Evolutionary conservation across 768 basidiomycete genomes (phyloP).

Genomic region (Boletus eberwhitei): DNA sequence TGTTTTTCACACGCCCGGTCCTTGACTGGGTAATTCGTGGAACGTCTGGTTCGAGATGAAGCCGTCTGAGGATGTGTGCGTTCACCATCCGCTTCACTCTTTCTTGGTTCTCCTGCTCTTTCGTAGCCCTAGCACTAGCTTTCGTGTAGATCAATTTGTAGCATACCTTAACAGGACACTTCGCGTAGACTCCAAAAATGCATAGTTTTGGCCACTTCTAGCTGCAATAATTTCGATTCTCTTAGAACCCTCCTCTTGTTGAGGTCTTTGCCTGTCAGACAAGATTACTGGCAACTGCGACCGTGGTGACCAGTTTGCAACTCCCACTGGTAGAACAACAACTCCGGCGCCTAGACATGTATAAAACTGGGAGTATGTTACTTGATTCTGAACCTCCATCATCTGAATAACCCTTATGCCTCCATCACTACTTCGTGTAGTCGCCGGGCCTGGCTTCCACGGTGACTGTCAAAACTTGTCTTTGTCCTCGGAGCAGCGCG

Average conservation of each 20-base stretch:
- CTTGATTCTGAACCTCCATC: slow-evolving; percentile 13
- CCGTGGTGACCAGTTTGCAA: no score
- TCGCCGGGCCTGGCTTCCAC: neutral
- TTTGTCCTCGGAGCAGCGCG: neutral
- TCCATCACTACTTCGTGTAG: neutral
- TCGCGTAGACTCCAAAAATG: no score
- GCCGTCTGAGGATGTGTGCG: no score
- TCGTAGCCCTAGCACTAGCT: slow-evolving; percentile 21
- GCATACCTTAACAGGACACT: no score
- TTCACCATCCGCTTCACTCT: neutral
- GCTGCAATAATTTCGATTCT: no score
- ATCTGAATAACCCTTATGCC: slow-evolving; percentile 3
- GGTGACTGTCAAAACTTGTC: neutral
- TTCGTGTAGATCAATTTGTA: slow-evolving; percentile 1
- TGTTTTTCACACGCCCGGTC: neutral
- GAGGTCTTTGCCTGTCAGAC: neutral
- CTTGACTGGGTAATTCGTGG: neutral
- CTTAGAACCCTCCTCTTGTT: neutral
- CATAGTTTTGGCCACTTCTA: no score
- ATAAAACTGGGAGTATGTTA: neutral
- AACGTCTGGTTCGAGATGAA: neutral
- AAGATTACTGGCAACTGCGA: neutral
- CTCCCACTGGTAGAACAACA: no score
- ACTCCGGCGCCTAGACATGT: neutral
- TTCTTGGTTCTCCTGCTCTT: neutral